Conservation (phyloP, 1,284 basidiomycete genomes). For the Ustilago hordei region DNA sequence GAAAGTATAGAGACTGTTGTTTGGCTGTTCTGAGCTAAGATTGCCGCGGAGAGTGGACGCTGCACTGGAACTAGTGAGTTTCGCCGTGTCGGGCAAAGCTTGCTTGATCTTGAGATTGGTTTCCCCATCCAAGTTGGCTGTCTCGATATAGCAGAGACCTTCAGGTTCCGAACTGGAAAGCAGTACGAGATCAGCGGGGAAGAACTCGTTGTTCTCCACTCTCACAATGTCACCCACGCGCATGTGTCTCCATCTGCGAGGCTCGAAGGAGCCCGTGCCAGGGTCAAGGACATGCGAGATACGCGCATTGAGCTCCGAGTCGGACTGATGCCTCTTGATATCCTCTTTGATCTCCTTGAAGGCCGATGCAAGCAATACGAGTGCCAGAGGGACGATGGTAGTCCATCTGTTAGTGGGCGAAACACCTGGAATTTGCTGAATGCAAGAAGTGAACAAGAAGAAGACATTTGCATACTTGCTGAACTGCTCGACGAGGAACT, state of each 20-base stretch:
- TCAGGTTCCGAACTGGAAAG: conserved; percentile 93
- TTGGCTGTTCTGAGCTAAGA: conserved; percentile 92
- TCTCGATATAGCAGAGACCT: conserved; percentile 96
- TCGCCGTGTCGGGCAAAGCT: conserved; percentile 83
- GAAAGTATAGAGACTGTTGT: conserved; percentile 96
- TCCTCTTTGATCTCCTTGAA: conserved; percentile 98
- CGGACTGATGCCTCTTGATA: conserved; percentile 94
- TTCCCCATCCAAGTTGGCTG: conserved; percentile 96
- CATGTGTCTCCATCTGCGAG: conserved; percentile 88
- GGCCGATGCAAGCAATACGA: conserved; percentile 93
- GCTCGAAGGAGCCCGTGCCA: conserved; percentile 77
- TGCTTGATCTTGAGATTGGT: conserved; percentile 99
- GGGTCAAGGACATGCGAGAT: conserved; percentile 80
- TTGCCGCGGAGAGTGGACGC: conserved; percentile 83
- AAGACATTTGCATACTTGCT: conserved; percentile 98
- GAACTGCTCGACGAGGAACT: conserved; percentile 94
- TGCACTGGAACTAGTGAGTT: conserved; percentile 81
- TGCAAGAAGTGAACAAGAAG: conserved; percentile 97
- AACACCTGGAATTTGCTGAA: conserved; percentile 97
- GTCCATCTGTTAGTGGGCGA: conserved; percentile 96
- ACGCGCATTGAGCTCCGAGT: conserved; percentile 89
- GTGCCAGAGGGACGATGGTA: conserved; percentile 89
- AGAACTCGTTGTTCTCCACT: conserved; percentile 90
- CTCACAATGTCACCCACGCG: conserved; percentile 92
- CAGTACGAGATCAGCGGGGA: conserved; percentile 92